phyloP scores from a whole-genome alignment of 371 early-diverging fungal genomes.

The Apophysomyces elegans region DNA sequence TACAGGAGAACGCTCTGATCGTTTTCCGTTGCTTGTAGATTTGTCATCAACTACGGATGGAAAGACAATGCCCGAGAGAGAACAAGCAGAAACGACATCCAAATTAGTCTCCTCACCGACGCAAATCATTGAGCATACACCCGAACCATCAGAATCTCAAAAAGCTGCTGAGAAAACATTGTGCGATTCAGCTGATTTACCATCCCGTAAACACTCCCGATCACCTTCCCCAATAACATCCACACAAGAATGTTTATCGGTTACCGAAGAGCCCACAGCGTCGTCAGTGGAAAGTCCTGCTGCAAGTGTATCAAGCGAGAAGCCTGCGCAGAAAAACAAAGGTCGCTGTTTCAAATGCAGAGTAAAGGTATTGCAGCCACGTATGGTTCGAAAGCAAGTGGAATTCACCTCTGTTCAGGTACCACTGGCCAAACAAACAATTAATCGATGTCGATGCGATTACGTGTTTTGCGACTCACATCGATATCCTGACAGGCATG shows the following conservation, averaged over 20 bases:
- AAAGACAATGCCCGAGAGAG: background rate
- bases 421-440: slow-evolving; percentile 81
- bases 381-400: background rate
- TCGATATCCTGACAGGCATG: slow-evolving; percentile 76
- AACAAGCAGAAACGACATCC: background rate
- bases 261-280: background rate
- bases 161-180: background rate
- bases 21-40: background rate
- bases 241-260: background rate
- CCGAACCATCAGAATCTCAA: slow-evolving; percentile 12
- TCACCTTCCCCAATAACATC: slow-evolving; percentile 31
- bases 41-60: slow-evolving; percentile 1
- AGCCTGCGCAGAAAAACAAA: slow-evolving; percentile 69
- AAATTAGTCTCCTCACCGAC: background rate
- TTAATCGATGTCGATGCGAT: slow-evolving; percentile 81
- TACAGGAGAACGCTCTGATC: background rate
- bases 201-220: slow-evolving; percentile 38
- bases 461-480: slow-evolving; percentile 84
- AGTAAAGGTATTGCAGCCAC: slow-evolving; percentile 53
- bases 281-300: slow-evolving; percentile 14
- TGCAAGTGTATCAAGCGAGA: slow-evolving; percentile 23
- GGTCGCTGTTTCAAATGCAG: slow-evolving; percentile 79
- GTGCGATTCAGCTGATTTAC: slow-evolving; percentile 1
- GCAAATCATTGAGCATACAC: background rate
- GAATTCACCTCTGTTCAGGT: slow-evolving; percentile 41